Base-by-base conservation (phyloP, 805 yeast species). In the Barnettozyma sp. region DNA sequence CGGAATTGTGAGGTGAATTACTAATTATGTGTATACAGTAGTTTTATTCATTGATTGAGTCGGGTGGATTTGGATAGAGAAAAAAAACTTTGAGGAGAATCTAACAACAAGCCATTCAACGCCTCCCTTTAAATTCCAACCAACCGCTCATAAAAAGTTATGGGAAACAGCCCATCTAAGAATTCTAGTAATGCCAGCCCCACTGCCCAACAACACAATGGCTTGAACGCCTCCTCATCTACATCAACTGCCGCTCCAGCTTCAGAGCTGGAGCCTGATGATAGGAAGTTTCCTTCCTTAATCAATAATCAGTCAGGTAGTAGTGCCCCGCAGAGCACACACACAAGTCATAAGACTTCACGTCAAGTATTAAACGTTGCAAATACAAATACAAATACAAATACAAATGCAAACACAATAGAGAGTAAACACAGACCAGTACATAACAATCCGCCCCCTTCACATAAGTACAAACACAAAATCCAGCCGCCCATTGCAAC, bases 81-180 rank as follows among this genome's bases (percentile, higher is more conserved):
- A n/a, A n/a, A n/a, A n/a, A n/a, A n/a, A n/a, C n/a, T n/a, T n/a
- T n/a, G n/a, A n/a, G n/a, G n/a, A n/a, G n/a, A n/a, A n/a, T n/a
- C n/a, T n/a, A n/a, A n/a, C n/a, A n/a, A n/a, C n/a, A n/a, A n/a
- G n/a, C n/a, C n/a, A n/a, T n/a, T n/a, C n/a, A n/a, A n/a, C n/a
- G 11, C 23, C 25, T 22, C 19, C 12, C n/a, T 18, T 22, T 15
- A 28, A 18, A 18, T n/a, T 5, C 24, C 33, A 23, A 27, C 21
- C 16, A 12, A 13, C 22, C 16, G 11, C 16, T 18, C 9, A 9
- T 20, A 23, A n/a, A n/a, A 36, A 33, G 40, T 43, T 52, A 74
- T 74, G 80, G 80, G 82, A 62, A 74, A 73, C 63, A 73, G 73
- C 78, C 80, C 80, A 66, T 73, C 80, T 27, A 60, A 58, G 44